Evolutionary conservation across 208 protist species (phyloP).

Genomic region (Acanthamoeba divionensis): DNA sequence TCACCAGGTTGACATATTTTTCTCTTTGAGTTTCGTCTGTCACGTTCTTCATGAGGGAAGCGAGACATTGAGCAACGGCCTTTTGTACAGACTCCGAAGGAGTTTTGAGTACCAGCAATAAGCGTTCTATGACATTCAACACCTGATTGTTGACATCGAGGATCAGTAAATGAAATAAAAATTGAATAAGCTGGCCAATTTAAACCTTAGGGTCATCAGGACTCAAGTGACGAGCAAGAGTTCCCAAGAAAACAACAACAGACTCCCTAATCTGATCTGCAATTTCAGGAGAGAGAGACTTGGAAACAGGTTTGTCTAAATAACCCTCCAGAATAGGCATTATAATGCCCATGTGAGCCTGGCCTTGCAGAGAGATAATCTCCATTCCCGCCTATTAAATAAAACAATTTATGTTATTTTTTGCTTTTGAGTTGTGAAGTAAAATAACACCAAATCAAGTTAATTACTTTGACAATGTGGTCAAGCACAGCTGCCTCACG

Average conservation of each 20-base stretch:
- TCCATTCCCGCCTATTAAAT: conserved; percentile 20
- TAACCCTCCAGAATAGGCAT: conserved; percentile 25
- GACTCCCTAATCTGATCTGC: conserved; percentile 62
- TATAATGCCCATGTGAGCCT: neutral
- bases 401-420: no score
- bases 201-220: conserved; percentile 65
- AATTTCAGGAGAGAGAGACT: neutral
- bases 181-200: neutral
- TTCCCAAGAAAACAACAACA: conserved; percentile 75
- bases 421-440: neutral
- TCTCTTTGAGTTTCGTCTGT: conserved; percentile 10
- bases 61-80: conserved; percentile 75
- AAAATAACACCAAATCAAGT: neutral
- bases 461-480: conserved; percentile 3
- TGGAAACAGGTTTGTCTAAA: neutral
- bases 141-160: conserved; percentile 56
- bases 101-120: conserved; percentile 77
- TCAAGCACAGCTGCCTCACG: neutral
- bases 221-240: conserved; percentile 73
- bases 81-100: conserved; percentile 82
- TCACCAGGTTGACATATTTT: conserved; percentile 37
- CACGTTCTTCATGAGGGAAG: conserved; percentile 69
- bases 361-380: conserved; percentile 25
- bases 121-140: conserved; percentile 60
- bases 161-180: neutral